Evolutionary conservation across 768 basidiomycete species (phyloP), one percentile per base, ranked within the genome.

Genomic region (Clathrus columnatus): DNA sequence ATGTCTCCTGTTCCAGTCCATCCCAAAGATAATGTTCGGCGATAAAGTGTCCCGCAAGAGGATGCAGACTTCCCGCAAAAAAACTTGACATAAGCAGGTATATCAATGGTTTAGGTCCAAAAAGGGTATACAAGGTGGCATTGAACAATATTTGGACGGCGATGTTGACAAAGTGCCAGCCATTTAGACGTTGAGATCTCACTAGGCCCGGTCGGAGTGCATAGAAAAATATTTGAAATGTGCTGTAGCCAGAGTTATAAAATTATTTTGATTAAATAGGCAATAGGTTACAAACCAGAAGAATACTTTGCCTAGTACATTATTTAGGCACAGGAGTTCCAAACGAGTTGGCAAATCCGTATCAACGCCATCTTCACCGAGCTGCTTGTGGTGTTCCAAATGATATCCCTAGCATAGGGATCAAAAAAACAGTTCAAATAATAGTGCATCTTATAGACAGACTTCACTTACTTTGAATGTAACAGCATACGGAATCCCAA

Each of bases 221-320:
- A 68, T 99, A 99, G 74, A 99, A 99, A 55, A 99, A 70, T 57
- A 99, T 91, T 72, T 99, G 96, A 73, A 98, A 99, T 1, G 91
- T 95, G 42, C 93, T 94, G 64, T 7, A 3, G 24, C 16, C 43
- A 26, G 29, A 10, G 20, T 7, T 43, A 26, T 50, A 26, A 14
- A 17, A 23, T 42, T 28, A 20, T 17, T 48, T 27, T n/a, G 7
- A 36, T 32, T 45, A 49, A 50, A 29, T 30, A 6, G 46, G 47
- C 55, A 32, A 2, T 54, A 20, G 11, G 46, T 2, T 46, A 77
- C 87, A 58, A 63, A 95, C 92, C 91, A 89, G 68, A 98, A 99
- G 70, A 99, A 97, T 1, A 94, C 91, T 68, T 99, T 99, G 29
- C 96, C 96, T 14, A 96, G 81, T 7, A 98, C 95, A 64, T 96